phyloP scores from a whole-genome alignment of 306 rosid species.

The Comarum palustre region DNA sequence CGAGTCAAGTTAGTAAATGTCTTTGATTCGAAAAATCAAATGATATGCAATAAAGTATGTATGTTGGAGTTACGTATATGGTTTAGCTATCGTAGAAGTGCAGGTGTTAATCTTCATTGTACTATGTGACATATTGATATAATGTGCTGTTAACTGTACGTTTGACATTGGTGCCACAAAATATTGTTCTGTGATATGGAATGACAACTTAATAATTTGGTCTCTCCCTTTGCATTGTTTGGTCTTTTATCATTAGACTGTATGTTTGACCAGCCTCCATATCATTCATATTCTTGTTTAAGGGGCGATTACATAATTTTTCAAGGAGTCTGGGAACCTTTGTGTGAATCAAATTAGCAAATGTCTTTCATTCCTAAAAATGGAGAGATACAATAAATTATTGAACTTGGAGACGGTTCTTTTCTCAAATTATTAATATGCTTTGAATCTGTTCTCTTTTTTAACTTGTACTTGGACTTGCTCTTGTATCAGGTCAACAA shows the following conservation, averaged over 20 bases:
- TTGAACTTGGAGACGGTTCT: not conserved
- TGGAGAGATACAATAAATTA: not conserved
- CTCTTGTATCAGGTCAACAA: conserved; percentile 55
- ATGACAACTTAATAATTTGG: not conserved
- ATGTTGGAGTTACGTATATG: not conserved
- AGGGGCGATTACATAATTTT: not conserved
- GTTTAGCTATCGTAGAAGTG: not conserved
- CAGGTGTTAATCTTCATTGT: conserved; percentile 37
- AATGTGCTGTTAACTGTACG: not conserved
- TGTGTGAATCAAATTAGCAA: not conserved
- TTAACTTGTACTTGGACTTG: conserved; percentile 18
- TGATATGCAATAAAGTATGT: not conserved
- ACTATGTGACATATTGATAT: conserved; percentile 9
- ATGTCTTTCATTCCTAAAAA: not conserved
- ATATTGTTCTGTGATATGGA: not conserved
- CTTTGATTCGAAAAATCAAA: not conserved
- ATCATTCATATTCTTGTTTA: not conserved
- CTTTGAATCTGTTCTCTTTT: conserved; percentile 18
- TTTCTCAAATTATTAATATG: not conserved
- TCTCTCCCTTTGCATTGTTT: not conserved
- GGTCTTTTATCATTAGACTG: not conserved
- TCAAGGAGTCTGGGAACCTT: not conserved
- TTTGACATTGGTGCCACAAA: not conserved
- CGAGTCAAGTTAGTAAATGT: not conserved
- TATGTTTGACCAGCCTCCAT: not conserved